Percentiles rank a stretch among this genome's conserved stretches.
Conservation (phyloP, 129 eudicot species). For the Saposhnikovia divaricata region DNA sequence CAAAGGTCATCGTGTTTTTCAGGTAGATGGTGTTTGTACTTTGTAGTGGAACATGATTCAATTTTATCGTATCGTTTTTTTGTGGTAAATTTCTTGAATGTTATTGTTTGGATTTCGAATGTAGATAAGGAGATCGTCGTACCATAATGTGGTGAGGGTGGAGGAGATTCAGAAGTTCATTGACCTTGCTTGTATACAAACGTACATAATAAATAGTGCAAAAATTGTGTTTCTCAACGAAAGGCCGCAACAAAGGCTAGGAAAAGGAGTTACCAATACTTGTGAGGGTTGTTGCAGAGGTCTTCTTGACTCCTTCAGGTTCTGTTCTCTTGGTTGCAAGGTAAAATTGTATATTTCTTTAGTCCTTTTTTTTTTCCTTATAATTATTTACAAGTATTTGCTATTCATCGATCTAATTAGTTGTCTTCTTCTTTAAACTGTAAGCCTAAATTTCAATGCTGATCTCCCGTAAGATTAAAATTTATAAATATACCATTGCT, state of each 20-base stretch:
- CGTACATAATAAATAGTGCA: not conserved
- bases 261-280: constrained; percentile 1
- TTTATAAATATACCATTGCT: too few relatives aligned
- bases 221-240: not conserved
- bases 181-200: not conserved
- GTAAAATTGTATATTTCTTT: not conserved
- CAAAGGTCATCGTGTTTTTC: not conserved
- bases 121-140: not conserved
- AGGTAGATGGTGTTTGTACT: not conserved
- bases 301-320: not conserved
- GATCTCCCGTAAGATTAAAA: not conserved
- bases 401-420: not conserved
- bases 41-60: not conserved
- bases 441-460: not conserved
- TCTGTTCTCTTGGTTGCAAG: constrained; percentile 3
- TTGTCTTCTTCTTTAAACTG: not conserved
- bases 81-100: not conserved
- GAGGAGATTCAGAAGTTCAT: not conserved
- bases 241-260: not conserved
- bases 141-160: constrained; percentile 1
- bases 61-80: not conserved
- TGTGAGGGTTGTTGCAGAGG: not conserved
- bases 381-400: not conserved
- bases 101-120: not conserved
- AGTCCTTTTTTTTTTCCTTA: not conserved